A percentile compares a stretch with the other conserved stretches of the same genome.
Evolutionary conservation across 1,139 yeast species (phyloP).

Genomic region (Saccharomyces hybrid): DNA sequence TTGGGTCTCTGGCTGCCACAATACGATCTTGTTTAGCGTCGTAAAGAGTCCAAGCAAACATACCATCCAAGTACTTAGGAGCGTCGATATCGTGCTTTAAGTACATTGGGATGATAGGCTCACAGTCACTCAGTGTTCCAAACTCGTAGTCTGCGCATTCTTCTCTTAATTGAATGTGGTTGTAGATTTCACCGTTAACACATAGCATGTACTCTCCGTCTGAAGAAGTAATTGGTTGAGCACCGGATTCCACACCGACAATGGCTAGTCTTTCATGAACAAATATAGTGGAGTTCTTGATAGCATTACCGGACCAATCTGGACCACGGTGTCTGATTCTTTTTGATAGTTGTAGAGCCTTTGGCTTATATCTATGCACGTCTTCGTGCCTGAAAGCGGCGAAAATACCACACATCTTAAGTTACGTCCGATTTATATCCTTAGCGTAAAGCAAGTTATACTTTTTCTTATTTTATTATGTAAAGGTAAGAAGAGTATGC

Average conservation of each 20-base stretch:
- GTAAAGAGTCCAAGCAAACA: constrained; percentile 92
- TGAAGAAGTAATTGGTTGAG: constrained; percentile 84
- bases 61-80: constrained; percentile 89
- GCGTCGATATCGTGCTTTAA: constrained; percentile 81
- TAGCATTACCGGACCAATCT: constrained; percentile 92
- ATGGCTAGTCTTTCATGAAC: constrained; percentile 94
- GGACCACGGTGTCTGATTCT: constrained; percentile 98
- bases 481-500: not conserved
- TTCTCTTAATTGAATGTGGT: constrained; percentile 82
- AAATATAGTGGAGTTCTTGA: constrained; percentile 68
- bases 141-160: constrained; percentile 63
- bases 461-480: not conserved
- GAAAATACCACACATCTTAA: constrained; percentile 89
- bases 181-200: constrained; percentile 96
- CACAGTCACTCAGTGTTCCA: constrained; percentile 91
- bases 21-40: constrained; percentile 80
- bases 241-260: constrained; percentile 92
- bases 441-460: not conserved
- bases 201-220: constrained; percentile 69
- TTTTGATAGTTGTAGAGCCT: constrained; percentile 83
- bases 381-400: constrained; percentile 82
- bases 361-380: constrained; percentile 69
- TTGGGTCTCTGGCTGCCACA: constrained; percentile 95
- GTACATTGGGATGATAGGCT: constrained; percentile 89
- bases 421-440: not conserved